Evolutionary conservation across 2,329 filamentous ascomycete genomes (phyloP).

Genomic region (Alternaria gansuensis): DNA sequence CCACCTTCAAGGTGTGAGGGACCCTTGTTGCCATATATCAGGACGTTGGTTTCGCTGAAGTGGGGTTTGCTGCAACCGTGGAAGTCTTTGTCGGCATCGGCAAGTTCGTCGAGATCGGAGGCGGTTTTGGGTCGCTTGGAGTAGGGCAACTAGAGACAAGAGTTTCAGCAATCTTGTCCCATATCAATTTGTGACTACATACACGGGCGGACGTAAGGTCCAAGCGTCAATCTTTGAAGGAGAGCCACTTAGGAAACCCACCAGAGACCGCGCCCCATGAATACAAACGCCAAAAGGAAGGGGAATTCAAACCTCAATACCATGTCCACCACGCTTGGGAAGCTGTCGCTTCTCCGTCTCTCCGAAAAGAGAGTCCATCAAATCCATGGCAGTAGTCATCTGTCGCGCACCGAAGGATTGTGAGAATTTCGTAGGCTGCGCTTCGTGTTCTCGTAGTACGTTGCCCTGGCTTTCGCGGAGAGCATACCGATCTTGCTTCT

Average conservation of each 20-base stretch:
- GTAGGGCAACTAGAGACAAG: slow-evolving; percentile 79
- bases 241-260: slow-evolving; percentile 47
- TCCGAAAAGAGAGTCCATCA: slow-evolving; percentile 95
- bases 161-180: slow-evolving; percentile 52
- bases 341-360: slow-evolving; percentile 62
- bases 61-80: slow-evolving; percentile 78
- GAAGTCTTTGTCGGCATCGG: slow-evolving; percentile 70
- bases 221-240: slow-evolving; percentile 46
- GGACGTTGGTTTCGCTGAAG: slow-evolving; percentile 78
- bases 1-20: slow-evolving; percentile 56
- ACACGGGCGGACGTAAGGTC: slow-evolving; percentile 48
- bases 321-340: slow-evolving; percentile 63
- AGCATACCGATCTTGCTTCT: slow-evolving; percentile 85
- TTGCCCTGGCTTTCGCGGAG: slow-evolving; percentile 71
- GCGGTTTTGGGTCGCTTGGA: slow-evolving; percentile 77
- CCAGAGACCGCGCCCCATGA: slow-evolving; percentile 54
- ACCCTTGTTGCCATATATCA: slow-evolving; percentile 69
- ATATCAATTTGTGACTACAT: slow-evolving; percentile 57
- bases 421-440: slow-evolving; percentile 44
- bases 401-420: slow-evolving; percentile 59
- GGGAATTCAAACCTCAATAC: slow-evolving; percentile 87
- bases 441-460: slow-evolving; percentile 61
- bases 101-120: slow-evolving; percentile 70
- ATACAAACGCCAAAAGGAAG: slow-evolving; percentile 47
- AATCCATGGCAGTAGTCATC: slow-evolving; percentile 88